These are phyloP conservation scores for Cyberlindnera veronae DNA, from an alignment of 805 yeast genomes.

Conservation along the genomic window DNA sequence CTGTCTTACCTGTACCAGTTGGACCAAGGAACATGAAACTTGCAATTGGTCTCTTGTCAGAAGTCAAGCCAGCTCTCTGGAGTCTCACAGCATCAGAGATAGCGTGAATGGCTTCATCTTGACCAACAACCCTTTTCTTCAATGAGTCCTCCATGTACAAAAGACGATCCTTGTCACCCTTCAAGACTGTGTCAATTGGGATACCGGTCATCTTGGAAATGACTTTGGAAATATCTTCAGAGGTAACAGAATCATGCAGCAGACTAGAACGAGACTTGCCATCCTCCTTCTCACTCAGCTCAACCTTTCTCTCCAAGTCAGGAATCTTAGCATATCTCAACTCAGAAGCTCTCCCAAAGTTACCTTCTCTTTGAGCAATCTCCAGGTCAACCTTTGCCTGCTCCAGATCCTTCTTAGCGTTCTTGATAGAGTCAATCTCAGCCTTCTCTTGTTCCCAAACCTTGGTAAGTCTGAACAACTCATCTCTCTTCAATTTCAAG, in stretches of 20 bases:
- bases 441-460: constrained; percentile 84
- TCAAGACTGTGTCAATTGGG: constrained; percentile 85
- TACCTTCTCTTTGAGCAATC: constrained; percentile 76
- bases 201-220: constrained; percentile 94
- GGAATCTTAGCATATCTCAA: constrained; percentile 88
- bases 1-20: constrained; percentile 98
- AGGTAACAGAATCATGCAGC: constrained; percentile 87
- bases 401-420: constrained; percentile 79
- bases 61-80: constrained; percentile 95
- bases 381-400: constrained; percentile 81
- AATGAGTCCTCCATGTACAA: constrained; percentile 82
- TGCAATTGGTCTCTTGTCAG: constrained; percentile 93
- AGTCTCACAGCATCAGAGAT: constrained; percentile 92
- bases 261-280: constrained; percentile 31
- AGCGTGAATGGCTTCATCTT: constrained; percentile 88
- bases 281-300: constrained; percentile 36
- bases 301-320: constrained; percentile 60
- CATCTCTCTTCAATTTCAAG: constrained; percentile 57
- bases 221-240: constrained; percentile 91
- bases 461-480: constrained; percentile 66
- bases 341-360: constrained; percentile 85
- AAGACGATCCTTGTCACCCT: constrained; percentile 91
- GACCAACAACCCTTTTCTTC: constrained; percentile 83
- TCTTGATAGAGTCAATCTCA: constrained; percentile 73
- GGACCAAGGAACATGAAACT: constrained; percentile 97